Conservation (phyloP, 1,284 basidiomycete species). For the Stereum hirsutum region DNA sequence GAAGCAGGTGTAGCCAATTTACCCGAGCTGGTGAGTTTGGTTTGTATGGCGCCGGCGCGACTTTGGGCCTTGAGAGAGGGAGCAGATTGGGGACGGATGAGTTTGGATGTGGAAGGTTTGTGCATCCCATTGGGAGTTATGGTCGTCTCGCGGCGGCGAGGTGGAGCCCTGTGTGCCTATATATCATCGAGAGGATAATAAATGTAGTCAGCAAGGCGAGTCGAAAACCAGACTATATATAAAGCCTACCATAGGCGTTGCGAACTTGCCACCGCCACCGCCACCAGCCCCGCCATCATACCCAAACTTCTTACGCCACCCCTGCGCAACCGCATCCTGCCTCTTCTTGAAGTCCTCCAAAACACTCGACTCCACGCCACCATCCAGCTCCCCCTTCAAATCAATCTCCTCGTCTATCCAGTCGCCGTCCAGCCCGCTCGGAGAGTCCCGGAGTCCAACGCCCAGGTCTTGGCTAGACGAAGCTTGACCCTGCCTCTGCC, state of each 20-base stretch:
- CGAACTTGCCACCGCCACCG: not conserved
- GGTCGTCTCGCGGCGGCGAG: constrained; percentile 37
- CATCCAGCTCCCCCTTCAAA: not conserved
- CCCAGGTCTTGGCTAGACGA: no score
- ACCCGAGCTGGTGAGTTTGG: no score
- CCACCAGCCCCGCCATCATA: constrained; percentile 14
- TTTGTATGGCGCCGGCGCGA: not conserved
- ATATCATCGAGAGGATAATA: constrained; percentile 9
- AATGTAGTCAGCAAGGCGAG: constrained; percentile 3
- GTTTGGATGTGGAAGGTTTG: constrained; percentile 15
- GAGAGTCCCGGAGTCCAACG: no score
- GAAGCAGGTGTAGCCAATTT: no score
- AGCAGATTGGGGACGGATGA: constrained; percentile 12
- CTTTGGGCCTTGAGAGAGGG: not conserved
- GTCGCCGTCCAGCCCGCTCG: not conserved
- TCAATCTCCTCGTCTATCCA: not conserved
- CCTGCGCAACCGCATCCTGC: constrained; percentile 36
- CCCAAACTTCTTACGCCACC: constrained; percentile 54
- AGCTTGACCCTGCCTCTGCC: no score
- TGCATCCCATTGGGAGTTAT: constrained; percentile 28
- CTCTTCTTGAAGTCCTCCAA: constrained; percentile 21
- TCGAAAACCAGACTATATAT: constrained; percentile 7
- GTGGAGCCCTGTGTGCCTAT: constrained; percentile 19
- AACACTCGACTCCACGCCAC: not conserved
- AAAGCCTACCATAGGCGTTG: constrained; percentile 13